A percentile compares a stretch with the other conserved stretches of the same genome.
Conservation (phyloP, 164 flowering plant genomes). For the Cinnamomum chago region DNA sequence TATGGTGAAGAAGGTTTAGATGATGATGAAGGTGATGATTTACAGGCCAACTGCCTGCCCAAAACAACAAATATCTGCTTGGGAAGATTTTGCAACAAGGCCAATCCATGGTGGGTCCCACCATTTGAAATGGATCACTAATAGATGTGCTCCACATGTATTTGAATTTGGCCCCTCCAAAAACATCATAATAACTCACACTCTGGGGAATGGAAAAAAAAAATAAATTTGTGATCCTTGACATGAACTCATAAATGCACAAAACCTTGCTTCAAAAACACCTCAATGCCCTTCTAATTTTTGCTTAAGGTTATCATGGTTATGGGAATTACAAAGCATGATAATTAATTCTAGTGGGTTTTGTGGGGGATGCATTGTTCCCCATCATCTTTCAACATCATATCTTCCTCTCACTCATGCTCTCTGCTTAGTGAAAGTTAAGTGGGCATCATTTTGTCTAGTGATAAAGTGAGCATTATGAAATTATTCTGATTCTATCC, state of each 20-base stretch:
- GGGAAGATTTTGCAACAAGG: no score
- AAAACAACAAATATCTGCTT: no score
- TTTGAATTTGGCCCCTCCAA: no score
- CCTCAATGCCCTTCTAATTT: background rate
- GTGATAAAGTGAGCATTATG: slow-evolving; percentile 1
- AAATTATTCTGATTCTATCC: slow-evolving; percentile 13
- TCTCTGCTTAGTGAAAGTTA: slow-evolving; percentile 10
- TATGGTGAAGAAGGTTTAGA: no score
- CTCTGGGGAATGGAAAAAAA: no score
- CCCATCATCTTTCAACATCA: slow-evolving; percentile 13
- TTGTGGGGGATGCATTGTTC: slow-evolving; percentile 4
- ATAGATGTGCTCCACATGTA: no score
- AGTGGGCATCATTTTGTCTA: slow-evolving; percentile 17
- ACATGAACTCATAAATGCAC: background rate
- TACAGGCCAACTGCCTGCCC: no score
- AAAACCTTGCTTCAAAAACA: background rate
- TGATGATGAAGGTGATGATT: no score
- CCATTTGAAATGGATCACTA: no score
- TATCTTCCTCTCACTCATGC: slow-evolving; percentile 13
- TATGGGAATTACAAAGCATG: background rate
- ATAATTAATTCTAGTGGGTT: slow-evolving; percentile 2
- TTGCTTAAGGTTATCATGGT: background rate
- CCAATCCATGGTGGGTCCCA: no score
- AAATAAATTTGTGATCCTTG: no score
- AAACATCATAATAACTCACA: no score